These are phyloP conservation scores for Sugiyamaella paludigena DNA, from an alignment of 1,139 yeast species.

Conservation along the genomic window DNA sequence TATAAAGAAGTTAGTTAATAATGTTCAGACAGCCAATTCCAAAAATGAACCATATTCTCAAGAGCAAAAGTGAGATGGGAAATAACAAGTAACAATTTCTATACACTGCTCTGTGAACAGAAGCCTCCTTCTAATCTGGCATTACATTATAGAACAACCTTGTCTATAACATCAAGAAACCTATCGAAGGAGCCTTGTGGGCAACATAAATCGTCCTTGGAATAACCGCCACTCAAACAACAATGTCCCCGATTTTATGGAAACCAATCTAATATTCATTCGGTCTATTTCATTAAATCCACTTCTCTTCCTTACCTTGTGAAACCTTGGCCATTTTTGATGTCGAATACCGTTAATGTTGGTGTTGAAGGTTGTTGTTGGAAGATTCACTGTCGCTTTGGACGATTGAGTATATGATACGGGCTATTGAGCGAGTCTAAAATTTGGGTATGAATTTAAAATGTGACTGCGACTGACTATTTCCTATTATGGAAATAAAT, in stretches of 20 bases:
- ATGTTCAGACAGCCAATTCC: background rate
- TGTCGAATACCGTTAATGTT: constrained; percentile 12
- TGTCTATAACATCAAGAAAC: too few species aligned
- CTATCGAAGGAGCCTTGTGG: too few species aligned
- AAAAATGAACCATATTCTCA: background rate
- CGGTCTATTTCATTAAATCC: background rate
- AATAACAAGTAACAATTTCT: background rate
- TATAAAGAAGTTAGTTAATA: constrained; percentile 10
- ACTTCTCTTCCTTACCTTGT: constrained; percentile 27
- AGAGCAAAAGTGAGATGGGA: background rate
- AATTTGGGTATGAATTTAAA: constrained; percentile 5
- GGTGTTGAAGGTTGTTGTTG: constrained; percentile 11
- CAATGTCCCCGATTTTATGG: too few species aligned
- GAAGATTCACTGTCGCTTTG: constrained; percentile 4
- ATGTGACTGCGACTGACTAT: constrained; percentile 1
- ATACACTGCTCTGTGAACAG: too few species aligned
- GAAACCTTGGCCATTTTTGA: constrained; percentile 38
- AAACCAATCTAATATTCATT: background rate
- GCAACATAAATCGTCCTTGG: too few species aligned
- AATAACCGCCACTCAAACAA: too few species aligned
- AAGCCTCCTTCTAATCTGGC: too few species aligned
- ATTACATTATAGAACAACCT: too few species aligned
- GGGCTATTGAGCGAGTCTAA: background rate
- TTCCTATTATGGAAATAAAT: constrained; percentile 6
- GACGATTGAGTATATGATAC: background rate